Evolutionary conservation across 495 filamentous ascomycete genomes (phyloP).

Genomic region (Cudoniella acicularis): DNA sequence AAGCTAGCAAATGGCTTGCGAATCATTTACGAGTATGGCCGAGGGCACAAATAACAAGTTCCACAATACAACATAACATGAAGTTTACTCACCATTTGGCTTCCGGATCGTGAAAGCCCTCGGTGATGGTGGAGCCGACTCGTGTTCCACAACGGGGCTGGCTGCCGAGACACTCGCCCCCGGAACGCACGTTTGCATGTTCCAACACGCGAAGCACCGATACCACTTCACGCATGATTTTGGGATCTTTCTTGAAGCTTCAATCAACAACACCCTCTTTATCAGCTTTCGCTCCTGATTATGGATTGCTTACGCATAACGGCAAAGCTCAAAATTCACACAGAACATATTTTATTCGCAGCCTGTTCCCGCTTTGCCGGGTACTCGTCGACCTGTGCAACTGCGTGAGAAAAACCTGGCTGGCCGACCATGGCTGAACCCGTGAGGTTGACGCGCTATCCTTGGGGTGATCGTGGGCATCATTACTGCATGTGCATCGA

Average conservation of each 20-base stretch:
- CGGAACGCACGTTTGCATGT: not conserved
- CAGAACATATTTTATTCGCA: too few species aligned
- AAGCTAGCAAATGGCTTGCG: too few species aligned
- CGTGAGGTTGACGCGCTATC: not conserved
- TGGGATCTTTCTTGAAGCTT: not conserved
- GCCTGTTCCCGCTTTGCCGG: not conserved
- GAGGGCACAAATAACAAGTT: too few species aligned
- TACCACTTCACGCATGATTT: not conserved
- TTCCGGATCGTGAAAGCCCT: not conserved
- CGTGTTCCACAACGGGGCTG: not conserved
- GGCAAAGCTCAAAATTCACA: too few species aligned
- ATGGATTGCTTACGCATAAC: too few species aligned
- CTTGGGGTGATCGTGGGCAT: not conserved
- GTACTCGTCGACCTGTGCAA: not conserved
- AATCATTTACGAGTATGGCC: too few species aligned
- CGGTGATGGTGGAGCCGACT: not conserved
- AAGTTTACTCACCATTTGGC: too few species aligned
- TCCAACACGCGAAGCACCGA: not conserved
- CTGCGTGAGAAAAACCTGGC: not conserved
- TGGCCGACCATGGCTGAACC: not conserved
- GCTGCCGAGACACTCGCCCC: not conserved
- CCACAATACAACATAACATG: too few species aligned
- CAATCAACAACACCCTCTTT: too few species aligned
- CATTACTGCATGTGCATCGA: not conserved
- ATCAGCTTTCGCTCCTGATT: too few species aligned